phyloP scores from a whole-genome alignment of 108 stramenopile species.

The Mediolabrus comicus region DNA sequence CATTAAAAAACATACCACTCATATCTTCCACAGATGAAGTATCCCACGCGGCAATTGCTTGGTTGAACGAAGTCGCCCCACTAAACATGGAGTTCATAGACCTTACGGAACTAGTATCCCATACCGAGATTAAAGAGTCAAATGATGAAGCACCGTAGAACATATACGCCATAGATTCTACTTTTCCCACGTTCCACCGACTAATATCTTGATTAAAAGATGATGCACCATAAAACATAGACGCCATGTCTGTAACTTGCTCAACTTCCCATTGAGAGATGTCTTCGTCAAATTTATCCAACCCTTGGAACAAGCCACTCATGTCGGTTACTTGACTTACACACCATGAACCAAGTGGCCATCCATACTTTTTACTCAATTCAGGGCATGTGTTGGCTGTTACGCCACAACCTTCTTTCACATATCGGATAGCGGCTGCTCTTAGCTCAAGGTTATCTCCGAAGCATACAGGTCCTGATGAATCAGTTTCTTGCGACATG shows the following conservation, averaged over 20 bases:
- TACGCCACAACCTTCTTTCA: no score
- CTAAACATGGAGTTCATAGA: neutral
- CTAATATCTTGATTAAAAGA: constrained; percentile 51
- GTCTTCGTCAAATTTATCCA: constrained; percentile 16
- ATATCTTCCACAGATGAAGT: constrained; percentile 16
- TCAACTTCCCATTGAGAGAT: constrained; percentile 21
- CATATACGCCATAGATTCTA: constrained; percentile 35
- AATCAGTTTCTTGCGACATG: no score
- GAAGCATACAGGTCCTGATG: no score
- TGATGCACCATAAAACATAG: constrained; percentile 29
- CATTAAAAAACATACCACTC: constrained; percentile 12
- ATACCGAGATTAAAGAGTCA: neutral
- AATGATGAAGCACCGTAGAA: constrained; percentile 35
- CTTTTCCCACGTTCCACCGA: constrained; percentile 31
- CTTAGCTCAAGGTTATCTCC: no score
- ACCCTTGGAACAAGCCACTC: constrained; percentile 20
- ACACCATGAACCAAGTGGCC: constrained; percentile 1
- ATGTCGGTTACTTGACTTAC: constrained; percentile 5
- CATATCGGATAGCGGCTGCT: no score
- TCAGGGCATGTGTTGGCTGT: no score
- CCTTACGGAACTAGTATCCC: neutral
- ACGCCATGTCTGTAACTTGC: constrained; percentile 20
- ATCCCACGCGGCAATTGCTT: constrained; percentile 40
- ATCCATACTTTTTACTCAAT: neutral
- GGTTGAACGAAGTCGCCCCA: constrained; percentile 20